Base-by-base conservation (phyloP, 2,329 filamentous ascomycete genomes). In the Penicillium sp. region DNA sequence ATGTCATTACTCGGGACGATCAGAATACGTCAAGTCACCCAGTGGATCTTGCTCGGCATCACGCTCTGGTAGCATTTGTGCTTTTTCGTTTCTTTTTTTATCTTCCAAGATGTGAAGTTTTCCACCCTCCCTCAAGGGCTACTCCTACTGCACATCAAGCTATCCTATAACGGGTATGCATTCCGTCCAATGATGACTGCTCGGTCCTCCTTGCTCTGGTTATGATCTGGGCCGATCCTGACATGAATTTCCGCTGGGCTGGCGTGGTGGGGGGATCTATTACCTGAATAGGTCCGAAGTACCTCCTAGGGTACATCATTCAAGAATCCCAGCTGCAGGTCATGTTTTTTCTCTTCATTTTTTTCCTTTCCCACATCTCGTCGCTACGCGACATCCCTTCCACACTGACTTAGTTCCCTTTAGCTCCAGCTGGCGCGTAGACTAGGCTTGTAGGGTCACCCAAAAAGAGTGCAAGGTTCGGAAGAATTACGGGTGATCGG, bases 21-120 rank as follows among this genome's bases (percentile, higher is more conserved):
- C 56, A 42, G 23, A 45, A 56, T 62, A 63, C 54, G 58, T 61
- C 61, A 63, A 58, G 49, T 48, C 49, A 29, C 41, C 41, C 43
- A 45, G 54, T 42, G 52, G 49, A 46, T 28, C 52, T 41, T 33
- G 38, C 43, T 45, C 58, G 51, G 54, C 53, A 53, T 53, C 41
- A 36, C 38, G 42, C 38, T 16, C 24, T 26, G 1, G 24, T 7
- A 26, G 24, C 24, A 47, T 34, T 31, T 16, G 12, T 12, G 26
- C 34, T 38, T 44, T 10, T 12, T 16, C 33, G 16, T 21, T 36
- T 12, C 16, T 36, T 23, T 21, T 36, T 38, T 29, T 8, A 10
- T 8, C n/a, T 3, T 36, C n/a, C 34, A 21, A 39, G 36, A 39
- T 4, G 8, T 21, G 36, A 21, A 39, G 36, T 10, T 29, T 29